Base-by-base conservation (phyloP, 805 yeast species). In the Metschnikowia reukaufii region DNA sequence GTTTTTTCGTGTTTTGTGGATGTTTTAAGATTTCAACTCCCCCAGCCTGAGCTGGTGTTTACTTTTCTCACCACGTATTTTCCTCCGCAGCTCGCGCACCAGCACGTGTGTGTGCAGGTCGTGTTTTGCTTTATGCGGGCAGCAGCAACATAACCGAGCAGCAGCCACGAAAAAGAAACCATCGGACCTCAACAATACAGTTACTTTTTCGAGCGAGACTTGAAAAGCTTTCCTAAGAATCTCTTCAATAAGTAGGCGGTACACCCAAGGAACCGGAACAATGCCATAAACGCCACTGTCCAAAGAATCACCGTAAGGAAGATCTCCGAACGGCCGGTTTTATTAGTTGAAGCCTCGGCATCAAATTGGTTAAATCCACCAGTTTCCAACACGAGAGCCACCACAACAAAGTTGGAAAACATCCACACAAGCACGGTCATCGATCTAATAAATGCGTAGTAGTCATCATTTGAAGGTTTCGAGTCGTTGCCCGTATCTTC, bases 271-370 rank as follows among this genome's bases (percentile, higher is more conserved):
- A 82, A 72, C 36, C 86, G 61, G 65, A 82, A 74, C 8, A 76
- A 61, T 0, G 86, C 84, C 70, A 82, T 67, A 37, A 80, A 75
- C 1, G 86, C 85, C 35, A 80, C 84, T 34, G 78, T 62, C 84
- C 86, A 81, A 48, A 82, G 72, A 48, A 82, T 67, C 19, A 81
- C 80, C 13, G 80, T 74, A 59, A 73, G 72, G 53, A 68, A 74
- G 3, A 77, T 67, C 29, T 70, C 63, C 12, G 73, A 65, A 42
- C 76, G 64, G 36, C 66, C 68, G 4, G 62, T 53, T 8, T 60
- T 65, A 31, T 61, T 49, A 6, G 68, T 63, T 21, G 63, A 63
- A 15, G 56, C 47, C 30, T 48, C 42, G 4, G 70, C 66, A 19
- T 51, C 55, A 44, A 72, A 66, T 51, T 72, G 76, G 51, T 67